phyloP scores from a whole-genome alignment of 768 basidiomycete genomes.

The Suillus subalutaceus region DNA sequence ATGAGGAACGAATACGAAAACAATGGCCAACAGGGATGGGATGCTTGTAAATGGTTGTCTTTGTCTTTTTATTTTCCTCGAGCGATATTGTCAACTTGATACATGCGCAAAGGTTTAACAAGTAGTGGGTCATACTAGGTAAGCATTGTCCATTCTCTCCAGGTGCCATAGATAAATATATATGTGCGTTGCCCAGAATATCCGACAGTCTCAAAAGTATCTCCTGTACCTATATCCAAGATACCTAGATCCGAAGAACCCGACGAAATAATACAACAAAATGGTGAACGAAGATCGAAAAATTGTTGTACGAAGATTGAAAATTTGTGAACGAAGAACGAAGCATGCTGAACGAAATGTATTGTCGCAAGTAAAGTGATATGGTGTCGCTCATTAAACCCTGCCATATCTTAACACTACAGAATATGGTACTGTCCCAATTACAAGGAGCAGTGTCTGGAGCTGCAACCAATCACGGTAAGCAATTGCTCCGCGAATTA shows the following conservation, averaged over 20 bases:
- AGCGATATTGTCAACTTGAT: not conserved
- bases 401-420: not conserved
- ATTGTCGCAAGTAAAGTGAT: not conserved
- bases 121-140: not conserved
- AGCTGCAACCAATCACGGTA: not conserved
- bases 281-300: not conserved
- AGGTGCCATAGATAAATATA: not conserved
- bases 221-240: not conserved
- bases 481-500: not conserved
- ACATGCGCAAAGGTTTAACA: not conserved
- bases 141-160: not conserved
- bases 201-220: not conserved
- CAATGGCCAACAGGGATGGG: not conserved
- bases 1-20: constrained; percentile 10
- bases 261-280: not conserved
- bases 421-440: not conserved
- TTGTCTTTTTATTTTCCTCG: not conserved
- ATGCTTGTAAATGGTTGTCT: constrained; percentile 5
- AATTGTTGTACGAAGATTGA: too few species aligned
- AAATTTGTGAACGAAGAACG: not conserved
- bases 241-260: not conserved
- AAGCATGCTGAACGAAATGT: constrained; percentile 2
- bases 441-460: not conserved
- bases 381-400: not conserved
- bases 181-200: not conserved